A percentile compares a stretch with the other conserved stretches of the same genome.
Conservation (phyloP, 805 yeast genomes). For the Martiniozyma abietophila region DNA sequence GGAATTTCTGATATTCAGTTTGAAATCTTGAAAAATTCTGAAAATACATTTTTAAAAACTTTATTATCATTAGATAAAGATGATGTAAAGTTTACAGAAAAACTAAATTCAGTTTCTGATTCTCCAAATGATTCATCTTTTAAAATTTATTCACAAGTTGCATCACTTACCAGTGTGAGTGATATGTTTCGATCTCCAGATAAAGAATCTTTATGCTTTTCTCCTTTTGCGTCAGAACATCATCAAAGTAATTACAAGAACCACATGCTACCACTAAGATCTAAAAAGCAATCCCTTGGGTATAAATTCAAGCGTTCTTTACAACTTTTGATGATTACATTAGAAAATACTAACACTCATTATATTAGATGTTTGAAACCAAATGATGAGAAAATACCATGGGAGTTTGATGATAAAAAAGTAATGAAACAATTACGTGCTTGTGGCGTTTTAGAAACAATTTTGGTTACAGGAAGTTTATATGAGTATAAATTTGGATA, state of each 20-base stretch:
- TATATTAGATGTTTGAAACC: conserved; percentile 97
- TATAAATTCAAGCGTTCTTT: conserved; percentile 88
- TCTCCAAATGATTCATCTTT: no score
- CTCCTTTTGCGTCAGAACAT: no score
- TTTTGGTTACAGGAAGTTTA: conserved; percentile 93
- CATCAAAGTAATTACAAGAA: no score
- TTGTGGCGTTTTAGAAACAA: conserved; percentile 97
- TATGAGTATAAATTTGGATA: conserved; percentile 95
- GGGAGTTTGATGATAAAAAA: conserved; percentile 95
- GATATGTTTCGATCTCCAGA: no score
- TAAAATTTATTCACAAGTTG: no score
- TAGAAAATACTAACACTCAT: conserved; percentile 90
- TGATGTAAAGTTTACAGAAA: no score
- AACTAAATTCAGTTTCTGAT: no score
- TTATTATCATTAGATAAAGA: no score
- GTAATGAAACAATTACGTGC: conserved; percentile 92
- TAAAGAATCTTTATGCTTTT: no score
- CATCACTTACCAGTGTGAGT: no score
- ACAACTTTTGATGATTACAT: conserved; percentile 87
- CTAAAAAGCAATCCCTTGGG: conserved; percentile 87
- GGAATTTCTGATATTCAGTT: conserved; percentile 81
- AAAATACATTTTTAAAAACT: conserved; percentile 48
- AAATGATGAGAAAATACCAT: conserved; percentile 85
- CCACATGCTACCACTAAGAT: no score
- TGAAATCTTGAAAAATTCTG: conserved; percentile 66